Evolutionary conservation across 495 filamentous ascomycete genomes (phyloP).

Genomic region (Daldinia caldariorum): DNA sequence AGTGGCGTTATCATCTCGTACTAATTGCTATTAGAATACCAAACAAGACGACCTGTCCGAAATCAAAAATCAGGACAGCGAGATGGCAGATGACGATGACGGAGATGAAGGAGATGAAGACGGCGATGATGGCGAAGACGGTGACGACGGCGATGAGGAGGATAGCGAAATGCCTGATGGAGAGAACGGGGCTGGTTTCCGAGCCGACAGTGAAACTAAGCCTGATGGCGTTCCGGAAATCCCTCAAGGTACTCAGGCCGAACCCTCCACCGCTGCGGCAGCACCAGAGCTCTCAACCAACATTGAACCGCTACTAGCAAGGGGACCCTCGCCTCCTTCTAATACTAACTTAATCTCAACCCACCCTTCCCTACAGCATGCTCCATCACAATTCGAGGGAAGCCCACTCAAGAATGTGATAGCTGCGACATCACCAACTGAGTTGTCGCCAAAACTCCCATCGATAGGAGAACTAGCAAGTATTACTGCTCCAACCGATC

Average conservation of each 20-base stretch:
- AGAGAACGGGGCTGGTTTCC: slow-evolving; percentile 34
- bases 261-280: slow-evolving; percentile 32
- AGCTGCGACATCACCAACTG: slow-evolving; percentile 35
- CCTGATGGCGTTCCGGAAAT: slow-evolving; percentile 43
- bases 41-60: slow-evolving; percentile 56
- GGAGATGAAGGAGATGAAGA: slow-evolving; percentile 55
- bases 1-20: slow-evolving; percentile 47
- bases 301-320: slow-evolving; percentile 33
- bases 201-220: slow-evolving; percentile 43
- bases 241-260: slow-evolving; percentile 13
- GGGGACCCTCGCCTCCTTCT: slow-evolving; percentile 26
- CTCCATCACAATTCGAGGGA: slow-evolving; percentile 52
- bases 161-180: slow-evolving; percentile 46
- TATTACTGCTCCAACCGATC: slow-evolving; percentile 1
- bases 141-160: slow-evolving; percentile 51
- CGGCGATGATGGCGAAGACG: slow-evolving; percentile 49
- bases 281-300: slow-evolving; percentile 30
- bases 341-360: slow-evolving; percentile 11
- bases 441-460: slow-evolving; percentile 10
- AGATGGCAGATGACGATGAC: slow-evolving; percentile 63
- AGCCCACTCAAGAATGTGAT: slow-evolving; percentile 61
- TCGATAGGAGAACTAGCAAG: slow-evolving; percentile 19
- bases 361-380: slow-evolving; percentile 37
- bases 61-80: slow-evolving; percentile 53
- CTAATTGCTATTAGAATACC: slow-evolving; percentile 54